Conservation (phyloP, 768 basidiomycete genomes). For the Serpula lacrymans region DNA sequence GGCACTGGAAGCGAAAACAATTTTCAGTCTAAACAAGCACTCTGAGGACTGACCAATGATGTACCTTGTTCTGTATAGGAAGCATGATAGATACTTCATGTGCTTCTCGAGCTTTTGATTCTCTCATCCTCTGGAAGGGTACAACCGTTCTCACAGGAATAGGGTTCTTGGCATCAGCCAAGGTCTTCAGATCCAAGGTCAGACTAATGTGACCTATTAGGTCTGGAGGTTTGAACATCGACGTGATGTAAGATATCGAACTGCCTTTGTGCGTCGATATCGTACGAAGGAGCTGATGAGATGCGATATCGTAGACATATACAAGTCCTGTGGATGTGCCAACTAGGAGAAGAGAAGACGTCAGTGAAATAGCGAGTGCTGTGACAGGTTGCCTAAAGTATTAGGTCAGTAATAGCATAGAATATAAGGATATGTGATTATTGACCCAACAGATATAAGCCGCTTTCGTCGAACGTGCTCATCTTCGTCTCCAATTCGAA, state of each 20-base stretch:
- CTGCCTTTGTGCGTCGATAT: constrained; percentile 68
- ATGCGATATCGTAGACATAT: constrained; percentile 82
- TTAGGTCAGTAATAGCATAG: constrained; percentile 2
- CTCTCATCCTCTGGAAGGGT: constrained; percentile 72
- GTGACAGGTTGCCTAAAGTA: constrained; percentile 65
- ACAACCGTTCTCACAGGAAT: constrained; percentile 65
- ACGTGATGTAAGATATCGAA: constrained; percentile 68
- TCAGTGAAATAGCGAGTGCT: constrained; percentile 71
- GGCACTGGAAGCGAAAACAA: neutral
- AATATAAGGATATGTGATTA: constrained; percentile 4
- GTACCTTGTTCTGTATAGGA: constrained; percentile 45
- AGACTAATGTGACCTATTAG: constrained; percentile 78
- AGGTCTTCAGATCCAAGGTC: constrained; percentile 32
- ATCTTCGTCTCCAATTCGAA: constrained; percentile 60
- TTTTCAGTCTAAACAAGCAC: constrained; percentile 3
- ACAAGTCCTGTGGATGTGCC: constrained; percentile 75
- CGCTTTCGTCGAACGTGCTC: constrained; percentile 46
- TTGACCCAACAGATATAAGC: constrained; percentile 68
- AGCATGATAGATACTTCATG: constrained; percentile 71
- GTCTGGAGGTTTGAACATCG: constrained; percentile 85
- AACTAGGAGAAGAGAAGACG: constrained; percentile 73
- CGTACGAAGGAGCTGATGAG: constrained; percentile 84
- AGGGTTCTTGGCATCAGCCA: constrained; percentile 46
- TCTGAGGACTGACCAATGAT: constrained; percentile 8
- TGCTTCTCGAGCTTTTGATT: constrained; percentile 58